These are phyloP conservation scores for Amanita rubescens DNA, from an alignment of 768 basidiomycete species.

Conservation along the genomic window DNA sequence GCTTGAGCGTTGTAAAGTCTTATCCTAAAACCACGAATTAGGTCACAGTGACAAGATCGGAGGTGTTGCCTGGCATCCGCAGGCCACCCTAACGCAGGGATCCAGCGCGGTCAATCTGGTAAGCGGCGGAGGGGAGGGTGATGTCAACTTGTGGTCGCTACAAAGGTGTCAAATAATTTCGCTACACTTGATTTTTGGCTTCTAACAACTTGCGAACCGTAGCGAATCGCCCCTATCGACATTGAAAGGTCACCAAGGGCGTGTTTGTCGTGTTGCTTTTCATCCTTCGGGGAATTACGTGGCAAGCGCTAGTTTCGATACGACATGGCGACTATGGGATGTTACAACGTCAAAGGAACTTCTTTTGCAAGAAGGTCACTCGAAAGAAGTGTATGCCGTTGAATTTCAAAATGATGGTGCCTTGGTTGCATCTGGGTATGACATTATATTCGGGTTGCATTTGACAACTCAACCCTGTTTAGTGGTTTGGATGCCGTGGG, in stretches of 20 bases:
- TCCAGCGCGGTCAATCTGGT: constrained; percentile 72
- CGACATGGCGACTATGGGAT: constrained; percentile 97
- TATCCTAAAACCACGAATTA: constrained; percentile 20
- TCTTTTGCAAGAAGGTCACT: constrained; percentile 92
- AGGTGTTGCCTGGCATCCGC: constrained; percentile 96
- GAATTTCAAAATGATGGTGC: constrained; percentile 96
- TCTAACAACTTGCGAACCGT: constrained; percentile 3
- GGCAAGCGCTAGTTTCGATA: constrained; percentile 94
- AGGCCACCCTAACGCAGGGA: constrained; percentile 70
- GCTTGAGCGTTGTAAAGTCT: background rate
- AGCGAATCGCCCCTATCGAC: constrained; percentile 85
- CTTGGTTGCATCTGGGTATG: constrained; percentile 86
- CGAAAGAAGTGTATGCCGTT: constrained; percentile 93
- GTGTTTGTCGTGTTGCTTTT: constrained; percentile 91
- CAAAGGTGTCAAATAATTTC: constrained; percentile 45
- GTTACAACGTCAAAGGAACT: constrained; percentile 74
- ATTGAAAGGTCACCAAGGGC: constrained; percentile 82
- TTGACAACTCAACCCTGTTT: constrained; percentile 5
- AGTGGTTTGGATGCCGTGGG: constrained; percentile 97
- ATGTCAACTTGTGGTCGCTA: constrained; percentile 84
- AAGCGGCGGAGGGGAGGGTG: constrained; percentile 85
- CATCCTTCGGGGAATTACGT: constrained; percentile 94
- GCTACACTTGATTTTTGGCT: background rate
- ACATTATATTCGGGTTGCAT: constrained; percentile 3
- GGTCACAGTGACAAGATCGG: constrained; percentile 90